Evolutionary conservation across 169 alveolate genomes (phyloP).

Genomic region (Plasmodium vinckei): DNA sequence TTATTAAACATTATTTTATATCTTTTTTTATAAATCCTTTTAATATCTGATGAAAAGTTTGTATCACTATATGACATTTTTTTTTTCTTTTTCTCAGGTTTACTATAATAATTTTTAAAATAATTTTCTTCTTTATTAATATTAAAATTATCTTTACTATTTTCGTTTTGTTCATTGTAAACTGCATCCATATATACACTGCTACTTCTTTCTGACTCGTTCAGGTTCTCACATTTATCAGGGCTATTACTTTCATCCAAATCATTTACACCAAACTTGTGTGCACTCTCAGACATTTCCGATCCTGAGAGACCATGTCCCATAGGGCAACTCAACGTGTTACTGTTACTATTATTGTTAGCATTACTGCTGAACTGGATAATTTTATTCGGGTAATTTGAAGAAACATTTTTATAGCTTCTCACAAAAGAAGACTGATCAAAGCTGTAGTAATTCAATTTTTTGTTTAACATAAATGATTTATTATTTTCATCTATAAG

Average conservation of each 20-base stretch:
- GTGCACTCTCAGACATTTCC: background rate
- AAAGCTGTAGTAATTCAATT: background rate
- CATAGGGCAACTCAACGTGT: background rate
- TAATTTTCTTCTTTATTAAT: conserved; percentile 70
- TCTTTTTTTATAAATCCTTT: conserved; percentile 44
- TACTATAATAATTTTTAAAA: conserved; percentile 37
- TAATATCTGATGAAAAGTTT: conserved; percentile 30
- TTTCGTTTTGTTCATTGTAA: conserved; percentile 11
- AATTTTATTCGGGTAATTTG: background rate
- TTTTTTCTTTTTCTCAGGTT: conserved; percentile 20
- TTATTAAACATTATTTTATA: conserved; percentile 65
- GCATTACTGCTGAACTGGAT: background rate
- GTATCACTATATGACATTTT: conserved; percentile 22
- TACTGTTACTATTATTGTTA: no score
- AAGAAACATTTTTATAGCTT: background rate
- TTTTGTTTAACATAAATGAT: background rate
- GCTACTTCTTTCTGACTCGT: conserved; percentile 40
- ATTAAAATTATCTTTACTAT: conserved; percentile 17
- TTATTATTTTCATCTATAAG: background rate
- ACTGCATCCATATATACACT: conserved; percentile 28
- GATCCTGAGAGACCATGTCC: background rate
- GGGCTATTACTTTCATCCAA: background rate
- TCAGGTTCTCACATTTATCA: conserved; percentile 8
- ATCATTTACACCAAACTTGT: no score
- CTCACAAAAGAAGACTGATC: background rate